phyloP scores from a whole-genome alignment of 148 eudicot genomes.

The Selenicereus undatus region DNA sequence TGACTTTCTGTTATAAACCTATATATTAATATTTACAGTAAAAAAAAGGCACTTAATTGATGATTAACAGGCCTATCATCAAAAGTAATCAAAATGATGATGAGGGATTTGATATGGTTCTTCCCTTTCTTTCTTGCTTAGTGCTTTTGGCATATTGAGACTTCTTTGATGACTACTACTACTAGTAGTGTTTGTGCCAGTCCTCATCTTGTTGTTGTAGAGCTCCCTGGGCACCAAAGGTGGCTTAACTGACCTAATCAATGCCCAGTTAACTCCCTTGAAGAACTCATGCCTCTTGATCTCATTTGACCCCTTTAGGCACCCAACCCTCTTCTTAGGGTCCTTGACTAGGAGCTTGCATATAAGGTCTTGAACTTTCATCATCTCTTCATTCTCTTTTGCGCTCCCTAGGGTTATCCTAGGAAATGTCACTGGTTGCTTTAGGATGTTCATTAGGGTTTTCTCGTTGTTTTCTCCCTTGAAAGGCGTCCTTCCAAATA shows the following conservation, averaged over 20 bases:
- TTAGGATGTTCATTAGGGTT: constrained; percentile 57
- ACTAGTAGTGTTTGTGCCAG: constrained; percentile 10
- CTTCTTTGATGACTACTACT: constrained; percentile 24
- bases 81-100: constrained; percentile 78
- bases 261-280: constrained; percentile 87
- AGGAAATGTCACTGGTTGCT: constrained; percentile 56
- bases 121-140: constrained; percentile 68
- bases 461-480: constrained; percentile 70
- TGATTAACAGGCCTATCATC: background rate
- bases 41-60: background rate
- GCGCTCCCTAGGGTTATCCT: constrained; percentile 40
- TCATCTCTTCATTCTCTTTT: constrained; percentile 65
- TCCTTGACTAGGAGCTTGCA: constrained; percentile 62
- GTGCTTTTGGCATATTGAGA: constrained; percentile 39
- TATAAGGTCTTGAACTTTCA: constrained; percentile 60
- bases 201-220: constrained; percentile 38
- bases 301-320: constrained; percentile 64
- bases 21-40: constrained; percentile 17
- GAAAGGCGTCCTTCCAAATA: constrained; percentile 59
- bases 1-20: background rate
- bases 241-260: constrained; percentile 74
- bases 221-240: constrained; percentile 67
- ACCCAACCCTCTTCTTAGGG: constrained; percentile 76
- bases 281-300: constrained; percentile 76
- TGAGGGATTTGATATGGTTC: constrained; percentile 65